Evolutionary conservation across 2,329 filamentous ascomycete species (phyloP), one percentile per base, ranked within the genome.

Genomic region (Aspergillus brasiliensis): DNA sequence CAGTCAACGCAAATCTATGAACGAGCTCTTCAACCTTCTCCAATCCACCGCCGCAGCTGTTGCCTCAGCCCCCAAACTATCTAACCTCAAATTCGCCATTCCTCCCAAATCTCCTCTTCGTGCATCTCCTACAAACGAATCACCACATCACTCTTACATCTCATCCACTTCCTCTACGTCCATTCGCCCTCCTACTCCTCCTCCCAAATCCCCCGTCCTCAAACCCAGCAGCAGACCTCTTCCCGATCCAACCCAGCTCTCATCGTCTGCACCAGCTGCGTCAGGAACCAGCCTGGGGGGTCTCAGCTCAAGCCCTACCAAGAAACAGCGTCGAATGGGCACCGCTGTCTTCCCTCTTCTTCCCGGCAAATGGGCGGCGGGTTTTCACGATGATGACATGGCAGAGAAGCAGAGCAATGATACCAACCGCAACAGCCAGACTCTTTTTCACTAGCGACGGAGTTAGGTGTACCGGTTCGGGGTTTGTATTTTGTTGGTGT

Each of bases 361-460:
- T 19, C 34, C 21, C 31, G 34, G 11, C 51, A 31, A 19, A 10
- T 34, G 56, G 19, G 46, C 44, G 1, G 47, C 44, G 1, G 47
- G 42, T 8, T 46, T 19, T 10, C 46, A 51, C n/a, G 27, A 17
- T 27, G 27, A 23, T 23, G 17, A 23, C 19, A 15, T 13, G 23
- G 21, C 28, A 34, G 40, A 19, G 8, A 51, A 15, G 3, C 17
- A 34, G 1, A 19, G 10, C 10, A 46, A 38, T 25, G 37, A 2
- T 46, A 34, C 23, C 21, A 59, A 27, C 8, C 48, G 8, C n/a
- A 48, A 31, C n/a, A 51, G 47, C 23, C 49, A 51, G 57, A 37
- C 53, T 63, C 59, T 67, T 67, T 67, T 67, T 67, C 63, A 42
- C 51, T 66, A 66, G 47, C 37, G 44, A 61, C 52, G 64, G 64